Percentiles rank a stretch among this genome's conserved stretches.
Conservation (phyloP, 1,139 yeast species). For the Yamadazyma friedrichii region DNA sequence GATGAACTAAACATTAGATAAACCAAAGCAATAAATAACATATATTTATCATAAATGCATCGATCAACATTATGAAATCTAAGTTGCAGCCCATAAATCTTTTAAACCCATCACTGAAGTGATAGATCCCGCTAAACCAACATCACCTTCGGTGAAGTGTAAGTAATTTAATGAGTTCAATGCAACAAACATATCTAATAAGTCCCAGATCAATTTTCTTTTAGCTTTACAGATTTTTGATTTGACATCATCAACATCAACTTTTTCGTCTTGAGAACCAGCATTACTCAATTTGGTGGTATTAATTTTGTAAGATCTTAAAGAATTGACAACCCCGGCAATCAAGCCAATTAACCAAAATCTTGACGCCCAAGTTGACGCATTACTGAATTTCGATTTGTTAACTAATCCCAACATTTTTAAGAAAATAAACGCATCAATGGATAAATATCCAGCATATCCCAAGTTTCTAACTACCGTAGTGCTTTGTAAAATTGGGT, state of each 20-base stretch:
- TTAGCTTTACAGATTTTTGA: conserved; percentile 44
- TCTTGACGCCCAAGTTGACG: conserved; percentile 50
- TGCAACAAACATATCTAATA: conserved; percentile 75
- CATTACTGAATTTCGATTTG: conserved; percentile 32
- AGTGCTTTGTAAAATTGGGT: conserved; percentile 57
- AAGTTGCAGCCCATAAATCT: conserved; percentile 59
- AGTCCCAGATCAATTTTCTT: conserved; percentile 76
- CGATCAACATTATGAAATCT: neutral
- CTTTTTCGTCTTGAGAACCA: conserved; percentile 28
- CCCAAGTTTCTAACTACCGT: conserved; percentile 69
- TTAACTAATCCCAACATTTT: conserved; percentile 49
- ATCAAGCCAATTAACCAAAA: conserved; percentile 79
- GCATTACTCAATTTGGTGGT: conserved; percentile 20
- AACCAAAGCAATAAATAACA: neutral
- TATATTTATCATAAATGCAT: neutral
- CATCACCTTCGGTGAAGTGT: conserved; percentile 71
- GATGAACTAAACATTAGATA: no score
- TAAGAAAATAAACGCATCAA: conserved; percentile 74
- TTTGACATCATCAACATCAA: conserved; percentile 28
- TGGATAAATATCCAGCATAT: conserved; percentile 68
- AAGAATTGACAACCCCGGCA: conserved; percentile 59
- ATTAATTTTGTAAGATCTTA: conserved; percentile 37
- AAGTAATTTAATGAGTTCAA: conserved; percentile 63
- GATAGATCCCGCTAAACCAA: conserved; percentile 82
- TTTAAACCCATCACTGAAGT: conserved; percentile 78